phyloP scores from a whole-genome alignment of 2,329 filamentous ascomycete genomes.

The Dryadomyces sulphureus region DNA sequence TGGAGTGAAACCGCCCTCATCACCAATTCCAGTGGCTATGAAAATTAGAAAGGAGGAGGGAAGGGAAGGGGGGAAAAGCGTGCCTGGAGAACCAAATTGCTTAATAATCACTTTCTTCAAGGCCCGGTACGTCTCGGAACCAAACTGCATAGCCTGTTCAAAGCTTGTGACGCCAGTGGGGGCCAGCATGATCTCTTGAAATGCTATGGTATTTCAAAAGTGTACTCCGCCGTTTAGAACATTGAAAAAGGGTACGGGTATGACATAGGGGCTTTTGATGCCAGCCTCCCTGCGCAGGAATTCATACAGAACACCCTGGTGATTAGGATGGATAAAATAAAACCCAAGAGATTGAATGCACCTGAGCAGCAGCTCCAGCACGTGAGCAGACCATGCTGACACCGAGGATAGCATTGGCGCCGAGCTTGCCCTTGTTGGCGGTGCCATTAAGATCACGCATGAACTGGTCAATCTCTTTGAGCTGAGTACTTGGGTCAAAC shows the following conservation, averaged over 20 bases:
- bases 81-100: slow-evolving; percentile 33
- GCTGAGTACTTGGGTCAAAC: slow-evolving; percentile 76
- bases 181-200: slow-evolving; percentile 95
- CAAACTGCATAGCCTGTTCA: slow-evolving; percentile 21
- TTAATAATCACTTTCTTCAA: slow-evolving; percentile 96
- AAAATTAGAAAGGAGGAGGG: too few relatives aligned
- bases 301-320: slow-evolving; percentile 40
- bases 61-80: too few relatives aligned
- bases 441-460: slow-evolving; percentile 75
- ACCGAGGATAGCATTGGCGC: slow-evolving; percentile 79
- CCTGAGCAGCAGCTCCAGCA: slow-evolving; percentile 57
- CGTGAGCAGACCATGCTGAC: slow-evolving; percentile 75
- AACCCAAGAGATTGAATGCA: too few relatives aligned
- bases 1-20: slow-evolving; percentile 98
- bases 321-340: too few relatives aligned
- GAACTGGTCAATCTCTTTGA: slow-evolving; percentile 61
- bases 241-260: slow-evolving; percentile 1
- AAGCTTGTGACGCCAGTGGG: slow-evolving; percentile 76
- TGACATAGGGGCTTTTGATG: background rate
- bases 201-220: slow-evolving; percentile 40
- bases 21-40: slow-evolving; percentile 77
- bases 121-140: slow-evolving; percentile 94
- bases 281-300: background rate
- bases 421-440: slow-evolving; percentile 73
- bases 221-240: slow-evolving; percentile 51